Evolutionary conservation across 2,329 filamentous ascomycete genomes (phyloP), one percentile per base, ranked within the genome.

Genomic region (Neocucurbitaria cava): DNA sequence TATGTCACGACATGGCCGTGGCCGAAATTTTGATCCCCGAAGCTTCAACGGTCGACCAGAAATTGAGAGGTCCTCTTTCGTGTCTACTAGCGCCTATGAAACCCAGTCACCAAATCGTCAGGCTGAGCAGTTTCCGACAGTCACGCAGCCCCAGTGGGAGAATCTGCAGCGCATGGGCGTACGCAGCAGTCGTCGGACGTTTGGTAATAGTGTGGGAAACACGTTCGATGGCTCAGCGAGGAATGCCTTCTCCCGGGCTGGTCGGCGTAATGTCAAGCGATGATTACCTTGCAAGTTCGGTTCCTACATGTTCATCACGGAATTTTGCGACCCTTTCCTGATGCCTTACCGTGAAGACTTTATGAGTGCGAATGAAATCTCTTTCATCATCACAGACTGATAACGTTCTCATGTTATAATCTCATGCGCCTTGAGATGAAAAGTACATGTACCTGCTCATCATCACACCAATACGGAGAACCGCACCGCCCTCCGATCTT

Each of bases 181-280:
- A 0, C 60, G 67, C 9, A 71, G 66, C 54, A 69, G 69, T 51
- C 62, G 54, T 13, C 53, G 54, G 7, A 48, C 35, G 8, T 52
- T 53, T 23, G 23, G 23, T 2, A 50, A 44, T 7, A 40, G 38
- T 8, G 26, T 38, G 3, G 36, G 50, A 15, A 46, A 50, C 40
- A 40, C 13, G 8, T 44, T 45, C 35, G 35, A 41, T 23, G 46
- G 33, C 8, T 47, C 61, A 10, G 28, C 51, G 4, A 58, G 55
- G n/a, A 47, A 46, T 15, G 17, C 45, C 3, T 57, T 54, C 23
- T 52, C 62, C 8, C 52, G 53, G 39, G 36, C 52, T 24, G 54
- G 59, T 28, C 56, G 66, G 21, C 66, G 67, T n/a, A 65, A 51
- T 40, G 49, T 69, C 24, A 52, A 52, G 30, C 59, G 66, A n/a